Evolutionary conservation across 108 stramenopile species (phyloP).

Genomic region (Pseudonitzschia pungens): DNA sequence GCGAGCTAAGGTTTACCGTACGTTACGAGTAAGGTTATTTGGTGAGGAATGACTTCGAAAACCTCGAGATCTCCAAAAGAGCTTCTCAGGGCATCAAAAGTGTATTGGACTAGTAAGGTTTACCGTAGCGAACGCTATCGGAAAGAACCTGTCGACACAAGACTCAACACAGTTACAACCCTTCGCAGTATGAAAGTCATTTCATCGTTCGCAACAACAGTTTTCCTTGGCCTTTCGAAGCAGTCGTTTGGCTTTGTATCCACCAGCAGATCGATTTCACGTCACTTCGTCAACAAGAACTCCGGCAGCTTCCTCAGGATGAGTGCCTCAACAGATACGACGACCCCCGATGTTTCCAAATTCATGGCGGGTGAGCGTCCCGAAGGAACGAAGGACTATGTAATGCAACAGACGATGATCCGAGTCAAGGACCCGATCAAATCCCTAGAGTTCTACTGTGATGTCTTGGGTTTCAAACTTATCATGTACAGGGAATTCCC

Average conservation of each 20-base stretch:
- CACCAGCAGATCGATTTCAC: conserved; percentile 1
- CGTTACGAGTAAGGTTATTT: no score
- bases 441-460: conserved; percentile 85
- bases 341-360: conserved; percentile 41
- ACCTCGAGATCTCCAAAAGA: no score
- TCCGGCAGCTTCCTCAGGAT: neutral
- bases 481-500: conserved; percentile 75
- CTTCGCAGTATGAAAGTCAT: conserved; percentile 3
- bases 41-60: no score
- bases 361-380: conserved; percentile 42
- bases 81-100: no score
- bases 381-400: conserved; percentile 61
- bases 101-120: no score
- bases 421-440: conserved; percentile 92
- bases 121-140: no score
- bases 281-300: neutral
- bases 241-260: conserved; percentile 11
- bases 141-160: no score
- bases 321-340: neutral
- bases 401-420: conserved; percentile 95
- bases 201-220: conserved; percentile 14
- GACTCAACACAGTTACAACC: no score
- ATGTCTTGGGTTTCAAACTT: conserved; percentile 79
- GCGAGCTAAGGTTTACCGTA: no score
- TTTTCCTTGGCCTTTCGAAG: conserved; percentile 8